Conservation (phyloP, 164 flowering plant genomes). For the Chloranthus sessilifolius region DNA sequence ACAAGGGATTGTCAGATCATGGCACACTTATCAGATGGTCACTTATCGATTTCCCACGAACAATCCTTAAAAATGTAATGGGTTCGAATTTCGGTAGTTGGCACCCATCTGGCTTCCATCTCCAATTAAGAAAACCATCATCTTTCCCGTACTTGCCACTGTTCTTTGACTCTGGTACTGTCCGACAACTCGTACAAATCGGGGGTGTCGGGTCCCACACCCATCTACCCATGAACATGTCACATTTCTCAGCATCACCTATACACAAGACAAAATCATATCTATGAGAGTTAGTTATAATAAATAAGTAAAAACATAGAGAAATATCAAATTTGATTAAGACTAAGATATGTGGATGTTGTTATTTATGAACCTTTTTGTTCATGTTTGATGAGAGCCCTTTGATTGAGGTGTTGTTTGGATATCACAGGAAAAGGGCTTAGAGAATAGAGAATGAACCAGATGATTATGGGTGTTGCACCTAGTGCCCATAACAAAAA, state of each 20-base stretch:
- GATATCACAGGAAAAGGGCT: slow-evolving; percentile 21
- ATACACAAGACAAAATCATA: too few relatives aligned
- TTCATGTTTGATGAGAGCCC: slow-evolving; percentile 1
- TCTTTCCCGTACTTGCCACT: slow-evolving; percentile 34
- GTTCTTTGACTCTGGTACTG: slow-evolving; percentile 25
- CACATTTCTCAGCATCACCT: slow-evolving; percentile 23
- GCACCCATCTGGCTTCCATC: slow-evolving; percentile 45
- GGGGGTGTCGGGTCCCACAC: slow-evolving; percentile 21
- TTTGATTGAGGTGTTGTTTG: slow-evolving; percentile 14
- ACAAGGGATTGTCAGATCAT: too few relatives aligned
- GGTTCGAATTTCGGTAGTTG: slow-evolving; percentile 30
- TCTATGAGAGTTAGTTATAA: too few relatives aligned
- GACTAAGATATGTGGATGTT: too few relatives aligned
- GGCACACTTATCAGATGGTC: too few relatives aligned
- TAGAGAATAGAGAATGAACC: slow-evolving; percentile 32
- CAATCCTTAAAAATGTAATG: slow-evolving; percentile 16
- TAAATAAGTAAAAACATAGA: background rate
- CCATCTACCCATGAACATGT: slow-evolving; percentile 39
- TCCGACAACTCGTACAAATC: slow-evolving; percentile 27
- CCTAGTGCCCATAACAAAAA: slow-evolving; percentile 9
- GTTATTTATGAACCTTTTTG: slow-evolving; percentile 8
- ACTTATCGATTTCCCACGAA: slow-evolving; percentile 32
- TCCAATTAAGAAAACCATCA: slow-evolving; percentile 35
- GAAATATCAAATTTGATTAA: too few relatives aligned
- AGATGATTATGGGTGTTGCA: slow-evolving; percentile 11